A percentile compares a stretch with the other conserved stretches of the same genome.
Evolutionary conservation across 2,329 filamentous ascomycete species (phyloP).

Genomic region (Claviceps fusiformis): DNA sequence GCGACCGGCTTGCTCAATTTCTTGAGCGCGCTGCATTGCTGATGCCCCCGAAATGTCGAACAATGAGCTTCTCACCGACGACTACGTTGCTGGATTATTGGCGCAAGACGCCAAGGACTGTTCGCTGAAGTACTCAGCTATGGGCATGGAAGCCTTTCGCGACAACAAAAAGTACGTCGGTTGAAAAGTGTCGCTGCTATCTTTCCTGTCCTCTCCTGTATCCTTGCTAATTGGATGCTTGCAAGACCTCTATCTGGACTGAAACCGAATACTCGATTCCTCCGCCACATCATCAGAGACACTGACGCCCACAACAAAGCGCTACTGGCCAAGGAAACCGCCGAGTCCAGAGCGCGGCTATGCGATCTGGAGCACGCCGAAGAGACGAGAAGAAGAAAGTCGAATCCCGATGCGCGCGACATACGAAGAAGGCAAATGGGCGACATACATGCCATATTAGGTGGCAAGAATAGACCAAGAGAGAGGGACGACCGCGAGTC

Average conservation of each 20-base stretch:
- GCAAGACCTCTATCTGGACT: constrained; percentile 52
- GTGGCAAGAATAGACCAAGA: constrained; percentile 25
- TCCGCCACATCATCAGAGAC: constrained; percentile 76
- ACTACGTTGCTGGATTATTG: constrained; percentile 69
- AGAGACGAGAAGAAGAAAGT: constrained; percentile 28
- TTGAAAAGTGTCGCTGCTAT: background rate
- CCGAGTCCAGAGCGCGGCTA: constrained; percentile 62
- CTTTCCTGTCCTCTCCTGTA: background rate
- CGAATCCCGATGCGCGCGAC: constrained; percentile 33
- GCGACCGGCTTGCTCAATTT: background rate
- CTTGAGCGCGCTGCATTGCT: background rate
- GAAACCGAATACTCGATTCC: constrained; percentile 83
- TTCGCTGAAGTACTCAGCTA: constrained; percentile 58
- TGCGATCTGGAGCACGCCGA: constrained; percentile 41
- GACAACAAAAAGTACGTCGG: constrained; percentile 31
- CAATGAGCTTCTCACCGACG: constrained; percentile 50
- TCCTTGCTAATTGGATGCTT: background rate
- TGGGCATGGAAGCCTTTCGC: constrained; percentile 50
- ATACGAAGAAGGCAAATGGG: constrained; percentile 45
- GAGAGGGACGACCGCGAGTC: background rate
- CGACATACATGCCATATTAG: constrained; percentile 45
- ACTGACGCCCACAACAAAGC: constrained; percentile 83
- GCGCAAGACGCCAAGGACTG: constrained; percentile 64
- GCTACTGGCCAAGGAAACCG: constrained; percentile 68
- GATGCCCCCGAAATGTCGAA: constrained; percentile 22